A percentile compares a stretch with the other conserved stretches of the same genome.
phyloP scores from a whole-genome alignment of 2,329 filamentous ascomycete species.

The Fusarium odoratissimum region DNA sequence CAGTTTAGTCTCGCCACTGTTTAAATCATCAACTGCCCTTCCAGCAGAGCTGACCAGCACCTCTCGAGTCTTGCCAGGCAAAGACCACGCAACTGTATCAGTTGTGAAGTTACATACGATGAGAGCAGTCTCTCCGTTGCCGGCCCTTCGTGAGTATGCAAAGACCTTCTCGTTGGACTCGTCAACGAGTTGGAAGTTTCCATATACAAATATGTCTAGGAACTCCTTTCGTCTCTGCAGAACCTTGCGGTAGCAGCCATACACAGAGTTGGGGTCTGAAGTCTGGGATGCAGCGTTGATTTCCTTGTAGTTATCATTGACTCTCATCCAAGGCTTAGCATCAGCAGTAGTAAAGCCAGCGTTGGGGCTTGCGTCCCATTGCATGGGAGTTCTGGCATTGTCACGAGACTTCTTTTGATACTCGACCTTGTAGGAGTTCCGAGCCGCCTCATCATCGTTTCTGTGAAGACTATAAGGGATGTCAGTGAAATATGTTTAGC shows the following conservation, averaged over 20 bases:
- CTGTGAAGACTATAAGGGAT: constrained; percentile 49
- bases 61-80: constrained; percentile 45
- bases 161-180: constrained; percentile 52
- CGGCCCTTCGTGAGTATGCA: constrained; percentile 52
- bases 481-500: neutral
- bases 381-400: constrained; percentile 77
- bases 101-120: constrained; percentile 55
- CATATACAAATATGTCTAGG: constrained; percentile 74
- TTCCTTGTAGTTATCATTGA: constrained; percentile 70
- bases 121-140: constrained; percentile 49
- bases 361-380: constrained; percentile 71
- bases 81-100: constrained; percentile 48
- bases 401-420: constrained; percentile 72
- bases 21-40: constrained; percentile 46
- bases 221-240: constrained; percentile 70
- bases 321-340: constrained; percentile 75
- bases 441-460: constrained; percentile 53
- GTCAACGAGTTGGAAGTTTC: constrained; percentile 59
- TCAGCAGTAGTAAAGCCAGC: constrained; percentile 71
- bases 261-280: constrained; percentile 61
- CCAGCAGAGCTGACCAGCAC: constrained; percentile 51
- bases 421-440: constrained; percentile 53
- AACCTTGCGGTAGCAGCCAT: constrained; percentile 70
- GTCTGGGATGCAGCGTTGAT: constrained; percentile 72
- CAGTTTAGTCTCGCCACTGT: constrained; percentile 45